Evolutionary conservation across 2,329 filamentous ascomycete species (phyloP).

Genomic region (Aspergillus jensenii): DNA sequence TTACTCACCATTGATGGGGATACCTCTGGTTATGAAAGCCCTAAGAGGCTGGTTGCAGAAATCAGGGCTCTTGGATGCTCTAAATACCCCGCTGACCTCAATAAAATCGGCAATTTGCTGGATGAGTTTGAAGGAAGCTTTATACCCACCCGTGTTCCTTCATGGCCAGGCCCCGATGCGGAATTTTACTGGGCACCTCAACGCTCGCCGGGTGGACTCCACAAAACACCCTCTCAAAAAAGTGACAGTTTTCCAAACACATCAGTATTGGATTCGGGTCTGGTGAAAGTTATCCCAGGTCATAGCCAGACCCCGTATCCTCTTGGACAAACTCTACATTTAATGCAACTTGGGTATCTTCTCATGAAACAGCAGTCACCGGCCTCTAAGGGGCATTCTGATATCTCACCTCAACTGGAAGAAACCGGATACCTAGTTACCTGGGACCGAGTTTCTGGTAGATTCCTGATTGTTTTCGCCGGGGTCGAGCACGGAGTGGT

Average conservation of each 20-base stretch:
- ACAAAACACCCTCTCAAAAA: conserved; percentile 10
- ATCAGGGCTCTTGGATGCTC: conserved; percentile 32
- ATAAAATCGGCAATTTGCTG: conserved; percentile 29
- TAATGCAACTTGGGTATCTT: conserved; percentile 40
- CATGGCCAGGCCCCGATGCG: background rate
- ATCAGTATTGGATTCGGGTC: conserved; percentile 29
- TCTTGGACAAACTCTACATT: conserved; percentile 24
- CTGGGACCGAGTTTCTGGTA: conserved; percentile 33
- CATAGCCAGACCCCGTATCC: conserved; percentile 21
- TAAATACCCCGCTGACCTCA: conserved; percentile 27
- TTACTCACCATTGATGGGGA: conserved; percentile 27
- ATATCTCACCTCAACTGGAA: conserved; percentile 23
- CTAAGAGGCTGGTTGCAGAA: conserved; percentile 25
- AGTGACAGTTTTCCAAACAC: conserved; percentile 14
- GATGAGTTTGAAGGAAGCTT: conserved; percentile 35
- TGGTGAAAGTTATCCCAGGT: conserved; percentile 29
- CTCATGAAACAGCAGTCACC: conserved; percentile 19
- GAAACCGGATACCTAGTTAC: conserved; percentile 37
- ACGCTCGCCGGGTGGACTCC: conserved; percentile 34
- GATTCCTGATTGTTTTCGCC: conserved; percentile 31
- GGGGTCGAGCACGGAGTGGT: conserved; percentile 19
- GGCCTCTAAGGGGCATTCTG: background rate
- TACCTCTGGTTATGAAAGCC: conserved; percentile 23
- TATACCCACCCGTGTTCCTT: conserved; percentile 21
- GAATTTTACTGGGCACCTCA: conserved; percentile 36